A percentile compares a stretch with the other conserved stretches of the same genome.
Evolutionary conservation across 345 rosid genomes (phyloP).

Genomic region (Mallotus nudiflorus): DNA sequence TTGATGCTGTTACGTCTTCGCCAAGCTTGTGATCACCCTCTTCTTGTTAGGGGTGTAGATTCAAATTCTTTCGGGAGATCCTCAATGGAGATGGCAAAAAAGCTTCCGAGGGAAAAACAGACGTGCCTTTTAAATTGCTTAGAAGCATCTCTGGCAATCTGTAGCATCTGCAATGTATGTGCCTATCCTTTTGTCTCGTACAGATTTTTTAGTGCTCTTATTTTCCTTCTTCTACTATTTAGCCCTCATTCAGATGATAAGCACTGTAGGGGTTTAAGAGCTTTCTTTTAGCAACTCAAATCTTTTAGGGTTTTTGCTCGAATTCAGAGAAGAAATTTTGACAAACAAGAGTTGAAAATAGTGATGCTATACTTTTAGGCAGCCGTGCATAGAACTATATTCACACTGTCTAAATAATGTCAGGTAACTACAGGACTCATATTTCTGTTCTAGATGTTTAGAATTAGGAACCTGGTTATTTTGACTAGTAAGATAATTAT

Average conservation of each 20-base stretch:
- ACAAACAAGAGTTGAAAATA: background rate
- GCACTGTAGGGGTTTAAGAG: background rate
- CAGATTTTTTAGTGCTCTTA: constrained; percentile 1
- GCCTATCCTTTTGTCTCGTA: constrained; percentile 2
- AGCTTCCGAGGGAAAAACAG: constrained; percentile 49
- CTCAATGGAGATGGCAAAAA: constrained; percentile 59
- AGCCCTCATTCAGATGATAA: background rate
- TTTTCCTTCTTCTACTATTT: background rate
- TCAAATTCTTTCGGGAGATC: constrained; percentile 54
- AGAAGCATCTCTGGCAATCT: constrained; percentile 80
- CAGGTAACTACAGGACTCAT: background rate
- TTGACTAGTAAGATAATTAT: background rate
- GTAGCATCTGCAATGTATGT: constrained; percentile 92
- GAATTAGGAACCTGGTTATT: background rate
- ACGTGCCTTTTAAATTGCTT: constrained; percentile 47
- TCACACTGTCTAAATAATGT: background rate
- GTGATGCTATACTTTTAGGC: background rate
- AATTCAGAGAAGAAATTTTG: background rate
- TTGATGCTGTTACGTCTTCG: constrained; percentile 98
- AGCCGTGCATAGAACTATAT: background rate
- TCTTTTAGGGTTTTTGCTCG: background rate
- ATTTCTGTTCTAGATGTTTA: background rate
- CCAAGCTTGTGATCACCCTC: constrained; percentile 98
- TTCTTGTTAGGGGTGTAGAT: constrained; percentile 78
- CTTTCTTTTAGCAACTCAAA: background rate